phyloP scores from a whole-genome alignment of 352 stramenopile genomes.

The Globisporangium sylvaticum region DNA sequence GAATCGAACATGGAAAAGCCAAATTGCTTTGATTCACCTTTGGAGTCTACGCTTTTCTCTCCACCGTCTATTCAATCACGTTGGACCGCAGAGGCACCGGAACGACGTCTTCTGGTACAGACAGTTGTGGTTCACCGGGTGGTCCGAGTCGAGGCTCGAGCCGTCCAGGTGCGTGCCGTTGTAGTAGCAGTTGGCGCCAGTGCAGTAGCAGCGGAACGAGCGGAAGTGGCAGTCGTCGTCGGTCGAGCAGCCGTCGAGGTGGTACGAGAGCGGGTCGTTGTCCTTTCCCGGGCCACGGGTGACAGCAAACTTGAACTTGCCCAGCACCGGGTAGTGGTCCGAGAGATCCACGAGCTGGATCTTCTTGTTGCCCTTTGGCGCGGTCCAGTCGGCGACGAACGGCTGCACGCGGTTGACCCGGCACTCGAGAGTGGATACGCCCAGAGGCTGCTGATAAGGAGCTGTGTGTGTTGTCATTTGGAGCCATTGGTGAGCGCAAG shows the following conservation, averaged over 20 bases:
- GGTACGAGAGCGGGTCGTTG: slow-evolving; percentile 48
- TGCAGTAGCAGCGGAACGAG: slow-evolving; percentile 71
- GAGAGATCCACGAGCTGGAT: slow-evolving; percentile 68
- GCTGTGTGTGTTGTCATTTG: slow-evolving; percentile 16
- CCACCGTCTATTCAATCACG: slow-evolving; percentile 16
- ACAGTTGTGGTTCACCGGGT: slow-evolving; percentile 75
- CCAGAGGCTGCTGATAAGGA: slow-evolving; percentile 69
- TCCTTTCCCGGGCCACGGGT: slow-evolving; percentile 35
- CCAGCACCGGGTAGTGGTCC: slow-evolving; percentile 76
- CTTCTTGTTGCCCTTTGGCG: slow-evolving; percentile 40
- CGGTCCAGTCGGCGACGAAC: slow-evolving; percentile 69
- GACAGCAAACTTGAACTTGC: slow-evolving; percentile 62
- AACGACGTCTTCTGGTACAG: slow-evolving; percentile 66
- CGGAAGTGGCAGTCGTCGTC: slow-evolving; percentile 69
- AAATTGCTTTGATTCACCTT: not conserved
- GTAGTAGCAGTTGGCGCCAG: slow-evolving; percentile 59
- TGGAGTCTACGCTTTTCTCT: not conserved
- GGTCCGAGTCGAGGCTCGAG: slow-evolving; percentile 44
- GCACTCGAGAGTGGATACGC: slow-evolving; percentile 47
- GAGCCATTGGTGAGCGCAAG: not conserved
- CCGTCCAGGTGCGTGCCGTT: slow-evolving; percentile 52
- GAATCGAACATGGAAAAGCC: not conserved
- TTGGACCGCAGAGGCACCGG: slow-evolving; percentile 62
- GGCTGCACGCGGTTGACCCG: slow-evolving; percentile 45
- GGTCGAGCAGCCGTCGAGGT: slow-evolving; percentile 74